Percentiles rank a stretch among this genome's conserved stretches.
These are phyloP conservation scores for Chenopodium suecicum DNA, from an alignment of 148 eudicot species.

Conservation along the genomic window DNA sequence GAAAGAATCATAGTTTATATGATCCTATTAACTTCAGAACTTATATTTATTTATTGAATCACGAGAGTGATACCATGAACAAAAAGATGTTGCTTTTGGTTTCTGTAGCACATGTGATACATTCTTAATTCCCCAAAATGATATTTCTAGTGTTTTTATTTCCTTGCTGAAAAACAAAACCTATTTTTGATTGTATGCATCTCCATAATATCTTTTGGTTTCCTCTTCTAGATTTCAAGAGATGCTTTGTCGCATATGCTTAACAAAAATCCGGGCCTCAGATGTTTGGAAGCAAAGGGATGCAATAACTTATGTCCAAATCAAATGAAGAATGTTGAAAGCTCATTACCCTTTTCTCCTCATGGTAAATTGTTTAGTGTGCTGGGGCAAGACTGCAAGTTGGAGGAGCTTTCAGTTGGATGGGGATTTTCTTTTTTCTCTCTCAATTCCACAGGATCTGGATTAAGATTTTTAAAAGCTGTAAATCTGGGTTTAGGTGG, in stretches of 20 bases:
- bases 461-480: slow-evolving; percentile 44
- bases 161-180: background rate
- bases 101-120: background rate
- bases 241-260: slow-evolving; percentile 53
- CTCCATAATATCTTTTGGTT: slow-evolving; percentile 18
- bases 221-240: slow-evolving; percentile 58
- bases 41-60: background rate
- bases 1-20: background rate
- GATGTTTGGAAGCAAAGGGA: slow-evolving; percentile 56
- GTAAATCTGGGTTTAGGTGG: slow-evolving; percentile 80
- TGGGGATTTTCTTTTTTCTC: slow-evolving; percentile 80
- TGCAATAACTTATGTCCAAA: slow-evolving; percentile 49
- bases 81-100: background rate
- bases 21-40: background rate
- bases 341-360: slow-evolving; percentile 17
- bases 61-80: background rate
- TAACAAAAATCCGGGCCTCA: slow-evolving; percentile 53
- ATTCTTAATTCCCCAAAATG: background rate
- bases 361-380: slow-evolving; percentile 37
- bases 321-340: slow-evolving; percentile 21
- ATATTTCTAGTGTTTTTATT: background rate
- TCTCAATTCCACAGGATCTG: slow-evolving; percentile 50
- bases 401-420: slow-evolving; percentile 70
- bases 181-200: background rate
- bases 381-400: slow-evolving; percentile 52